Conservation (phyloP, 495 filamentous ascomycete species). For the Lophiotrema nucula region DNA sequence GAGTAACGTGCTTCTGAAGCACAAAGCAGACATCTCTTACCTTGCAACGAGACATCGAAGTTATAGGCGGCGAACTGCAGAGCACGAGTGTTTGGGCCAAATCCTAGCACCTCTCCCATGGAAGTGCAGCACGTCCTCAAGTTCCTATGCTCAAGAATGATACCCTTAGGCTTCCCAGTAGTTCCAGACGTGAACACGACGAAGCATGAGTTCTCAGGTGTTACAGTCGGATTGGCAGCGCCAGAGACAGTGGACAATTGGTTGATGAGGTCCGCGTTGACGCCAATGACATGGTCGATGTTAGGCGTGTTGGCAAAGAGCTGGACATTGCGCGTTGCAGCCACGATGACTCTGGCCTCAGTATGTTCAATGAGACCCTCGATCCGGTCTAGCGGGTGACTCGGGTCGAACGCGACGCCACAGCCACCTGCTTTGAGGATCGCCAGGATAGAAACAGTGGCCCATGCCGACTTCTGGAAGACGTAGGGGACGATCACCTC, state of each 20-base stretch:
- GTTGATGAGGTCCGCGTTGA: slow-evolving; percentile 5
- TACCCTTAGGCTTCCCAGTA: slow-evolving; percentile 36
- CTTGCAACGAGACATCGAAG: slow-evolving; percentile 21
- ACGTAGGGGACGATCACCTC: slow-evolving; percentile 52
- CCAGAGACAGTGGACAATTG: not conserved
- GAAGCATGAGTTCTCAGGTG: slow-evolving; percentile 27
- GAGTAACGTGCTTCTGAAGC: too few relatives aligned
- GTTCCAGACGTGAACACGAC: slow-evolving; percentile 34
- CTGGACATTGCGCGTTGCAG: slow-evolving; percentile 8
- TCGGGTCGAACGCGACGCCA: slow-evolving; percentile 31
- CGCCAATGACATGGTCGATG: slow-evolving; percentile 8
- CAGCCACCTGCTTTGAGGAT: slow-evolving; percentile 43
- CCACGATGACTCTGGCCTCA: slow-evolving; percentile 15
- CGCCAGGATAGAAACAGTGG: slow-evolving; percentile 44
- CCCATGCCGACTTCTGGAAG: slow-evolving; percentile 52
- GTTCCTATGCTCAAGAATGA: slow-evolving; percentile 23
- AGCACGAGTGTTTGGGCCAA: slow-evolving; percentile 15
- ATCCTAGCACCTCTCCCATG: slow-evolving; percentile 4
- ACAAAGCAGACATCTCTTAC: too few relatives aligned
- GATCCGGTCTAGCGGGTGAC: slow-evolving; percentile 21
- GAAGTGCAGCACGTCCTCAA: slow-evolving; percentile 8
- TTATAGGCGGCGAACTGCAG: slow-evolving; percentile 30
- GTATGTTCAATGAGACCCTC: slow-evolving; percentile 22
- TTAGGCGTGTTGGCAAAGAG: slow-evolving; percentile 11
- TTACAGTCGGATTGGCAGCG: not conserved